Percentiles rank a stretch among this genome's conserved stretches.
Conservation (phyloP, 768 basidiomycete species). For the Calocera cornea region DNA sequence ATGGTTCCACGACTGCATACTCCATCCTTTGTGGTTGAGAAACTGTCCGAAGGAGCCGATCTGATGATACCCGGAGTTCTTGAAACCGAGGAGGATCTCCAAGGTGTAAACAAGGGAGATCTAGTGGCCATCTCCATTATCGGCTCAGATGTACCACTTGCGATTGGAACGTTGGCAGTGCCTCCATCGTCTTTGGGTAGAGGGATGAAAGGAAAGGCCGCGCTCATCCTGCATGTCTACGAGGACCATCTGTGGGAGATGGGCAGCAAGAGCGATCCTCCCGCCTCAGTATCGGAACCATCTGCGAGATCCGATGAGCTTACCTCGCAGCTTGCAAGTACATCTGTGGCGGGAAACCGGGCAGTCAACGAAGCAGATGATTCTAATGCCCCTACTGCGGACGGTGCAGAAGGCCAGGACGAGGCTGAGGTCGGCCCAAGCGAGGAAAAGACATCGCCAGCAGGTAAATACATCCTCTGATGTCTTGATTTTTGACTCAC, state of each 20-base stretch:
- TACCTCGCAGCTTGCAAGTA: background rate
- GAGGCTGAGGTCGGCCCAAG: background rate
- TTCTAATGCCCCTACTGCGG: background rate
- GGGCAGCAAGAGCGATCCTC: constrained; percentile 49
- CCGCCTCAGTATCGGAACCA: constrained; percentile 21
- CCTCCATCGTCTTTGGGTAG: constrained; percentile 24
- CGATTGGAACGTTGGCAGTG: constrained; percentile 59
- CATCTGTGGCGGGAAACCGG: background rate
- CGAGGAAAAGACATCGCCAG: background rate
- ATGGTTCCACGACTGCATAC: constrained; percentile 62
- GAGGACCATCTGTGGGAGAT: constrained; percentile 63
- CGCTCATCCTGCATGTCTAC: constrained; percentile 58
- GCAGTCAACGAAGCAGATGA: background rate
- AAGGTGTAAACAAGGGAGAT: constrained; percentile 24
- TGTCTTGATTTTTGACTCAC: background rate
- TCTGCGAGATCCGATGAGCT: background rate
- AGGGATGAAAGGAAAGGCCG: constrained; percentile 56
- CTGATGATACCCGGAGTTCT: constrained; percentile 65
- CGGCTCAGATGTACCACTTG: constrained; percentile 46
- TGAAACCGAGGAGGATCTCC: constrained; percentile 30
- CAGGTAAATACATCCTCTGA: background rate
- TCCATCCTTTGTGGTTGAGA: constrained; percentile 53
- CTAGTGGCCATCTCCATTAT: constrained; percentile 53
- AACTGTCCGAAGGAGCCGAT: constrained; percentile 67
- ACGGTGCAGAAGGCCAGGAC: background rate